Evolutionary conservation across 768 basidiomycete species (phyloP), one percentile per base, ranked within the genome.

Genomic region (Psilocybe subaeruginosa): DNA sequence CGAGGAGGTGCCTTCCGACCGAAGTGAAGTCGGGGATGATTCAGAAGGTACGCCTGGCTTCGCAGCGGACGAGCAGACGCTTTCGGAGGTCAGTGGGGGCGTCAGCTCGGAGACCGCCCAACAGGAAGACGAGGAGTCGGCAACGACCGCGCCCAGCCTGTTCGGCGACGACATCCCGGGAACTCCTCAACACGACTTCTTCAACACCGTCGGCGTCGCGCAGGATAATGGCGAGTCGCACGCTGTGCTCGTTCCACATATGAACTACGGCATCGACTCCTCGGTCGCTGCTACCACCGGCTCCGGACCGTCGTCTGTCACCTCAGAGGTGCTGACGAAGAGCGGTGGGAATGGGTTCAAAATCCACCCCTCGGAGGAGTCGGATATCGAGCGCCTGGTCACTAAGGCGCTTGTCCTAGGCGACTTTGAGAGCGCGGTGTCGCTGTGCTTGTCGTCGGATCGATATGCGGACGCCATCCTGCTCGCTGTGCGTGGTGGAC

Each of bases 281-380:
- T 95, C 93, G 2, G 95, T 96, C 12, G 97, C 96, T 17, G 97
- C 97, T 0, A 99, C 97, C 0, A 83, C 93, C 29, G 97, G 97
- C n/a, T 95, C 93, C 2, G 82, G 93, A 2, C 88, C 95, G 2
- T 93, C 93, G 0, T 95, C 93, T 6, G 82, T 91, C 37, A 84
- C 87, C 0, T 90, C 89, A 0, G 91, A 93, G 64, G 80, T 76
- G 8, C 37, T 39, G 2, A 73, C 89, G 69, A 95, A 91, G 76
- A 87, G 79, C 64, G 90, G 89, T 65, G 90, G 88, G 1, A 90
- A 89, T 65, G 90, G 88, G 1, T 99, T 99, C 82, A 88, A 82
- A 74, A 96, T 99, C 64, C 97, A 95, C 70, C 93, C 95, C 0
- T 69, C 78, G 8, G 91, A 94, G 45, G 95, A 97, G 74, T 89